A percentile compares a stretch with the other conserved stretches of the same genome.
phyloP scores from a whole-genome alignment of 1,284 basidiomycete species.

The Singerocomus rubriflavus region DNA sequence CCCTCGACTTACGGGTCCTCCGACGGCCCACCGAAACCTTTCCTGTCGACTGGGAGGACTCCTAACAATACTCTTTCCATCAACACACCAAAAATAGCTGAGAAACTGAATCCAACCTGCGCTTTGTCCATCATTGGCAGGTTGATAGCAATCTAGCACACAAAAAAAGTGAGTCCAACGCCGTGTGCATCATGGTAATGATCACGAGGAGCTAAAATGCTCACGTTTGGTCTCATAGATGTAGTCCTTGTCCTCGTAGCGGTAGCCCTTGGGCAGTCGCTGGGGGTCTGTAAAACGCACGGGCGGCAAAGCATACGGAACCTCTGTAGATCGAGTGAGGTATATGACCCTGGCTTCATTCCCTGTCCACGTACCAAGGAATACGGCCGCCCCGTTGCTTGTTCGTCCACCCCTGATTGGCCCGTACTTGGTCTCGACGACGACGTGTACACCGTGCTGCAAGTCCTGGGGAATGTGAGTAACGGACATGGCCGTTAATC shows the following conservation, averaged over 20 bases:
- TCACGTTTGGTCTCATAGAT: slow-evolving; percentile 57
- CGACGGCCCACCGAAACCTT: slow-evolving; percentile 62
- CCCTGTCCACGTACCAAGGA: slow-evolving; percentile 48
- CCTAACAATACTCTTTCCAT: slow-evolving; percentile 19
- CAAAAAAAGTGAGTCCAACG: background rate
- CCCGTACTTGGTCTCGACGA: slow-evolving; percentile 54
- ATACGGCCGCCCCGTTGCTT: slow-evolving; percentile 55
- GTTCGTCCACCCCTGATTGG: slow-evolving; percentile 55
- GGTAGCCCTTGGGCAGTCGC: slow-evolving; percentile 49
- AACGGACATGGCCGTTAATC: slow-evolving; percentile 4
- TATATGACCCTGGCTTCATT: background rate
- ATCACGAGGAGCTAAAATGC: no score
- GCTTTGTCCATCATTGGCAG: slow-evolving; percentile 61
- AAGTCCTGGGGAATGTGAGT: slow-evolving; percentile 51
- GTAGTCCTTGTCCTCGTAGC: slow-evolving; percentile 60
- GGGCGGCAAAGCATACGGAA: slow-evolving; percentile 69
- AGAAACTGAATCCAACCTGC: slow-evolving; percentile 36
- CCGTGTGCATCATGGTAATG: background rate
- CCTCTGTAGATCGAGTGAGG: slow-evolving; percentile 42
- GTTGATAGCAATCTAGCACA: slow-evolving; percentile 63
- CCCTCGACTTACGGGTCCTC: slow-evolving; percentile 57
- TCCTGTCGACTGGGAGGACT: slow-evolving; percentile 50
- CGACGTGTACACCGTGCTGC: slow-evolving; percentile 40
- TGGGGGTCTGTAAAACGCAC: slow-evolving; percentile 60
- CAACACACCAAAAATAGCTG: background rate